Base-by-base conservation (phyloP, 305 asterid genomes). In the Euphrasia arctica region DNA sequence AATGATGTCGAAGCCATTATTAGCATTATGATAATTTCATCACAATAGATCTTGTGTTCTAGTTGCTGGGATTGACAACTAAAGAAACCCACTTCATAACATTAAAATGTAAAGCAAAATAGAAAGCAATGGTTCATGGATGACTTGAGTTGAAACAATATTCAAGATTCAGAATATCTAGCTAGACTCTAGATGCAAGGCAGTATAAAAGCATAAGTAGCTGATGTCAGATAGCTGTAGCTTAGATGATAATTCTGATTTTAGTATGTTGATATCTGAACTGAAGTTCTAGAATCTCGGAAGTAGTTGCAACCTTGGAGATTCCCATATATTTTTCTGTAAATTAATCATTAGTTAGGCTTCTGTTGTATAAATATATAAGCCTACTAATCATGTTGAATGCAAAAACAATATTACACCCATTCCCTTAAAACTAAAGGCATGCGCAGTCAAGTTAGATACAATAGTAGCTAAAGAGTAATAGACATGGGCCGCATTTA, bases 51-150 rank as follows among this genome's bases (percentile, higher is more conserved):
- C 74, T 59, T 57, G 57, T 3, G 66, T 13, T 48, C 62, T 9
- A 31, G 45, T 56, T 50, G 55, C 41, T 45, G 52, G 63, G 64
- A 64, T 70, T 58, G 49, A 64, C 64, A 61, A 66, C 39, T 41
- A 57, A 57, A 66, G 59, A 68, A 51, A 77, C 81, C 36, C 58
- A 81, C 69, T 48, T 65, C 71, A 74, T 48, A 22, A 25, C 36
- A 71, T 25, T 12, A 34, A 55, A 60, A 18, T 18, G 22, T 18
- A 18, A 18, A 18, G 22, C 22, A 18, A 18, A 32, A 27, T 32
- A 64, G 63, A 56, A 71, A 59, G 42, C 45, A 39, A 60, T 29
- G 43, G 27, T 47, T n/a, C 63, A 56, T 56, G 32, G 41, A 13
- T 51, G 62, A 61, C 34, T 9, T 50, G 42, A 62, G 50, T 22